Conservation (phyloP, 1,284 basidiomycete species). For the Exobasidium rhododendri region DNA sequence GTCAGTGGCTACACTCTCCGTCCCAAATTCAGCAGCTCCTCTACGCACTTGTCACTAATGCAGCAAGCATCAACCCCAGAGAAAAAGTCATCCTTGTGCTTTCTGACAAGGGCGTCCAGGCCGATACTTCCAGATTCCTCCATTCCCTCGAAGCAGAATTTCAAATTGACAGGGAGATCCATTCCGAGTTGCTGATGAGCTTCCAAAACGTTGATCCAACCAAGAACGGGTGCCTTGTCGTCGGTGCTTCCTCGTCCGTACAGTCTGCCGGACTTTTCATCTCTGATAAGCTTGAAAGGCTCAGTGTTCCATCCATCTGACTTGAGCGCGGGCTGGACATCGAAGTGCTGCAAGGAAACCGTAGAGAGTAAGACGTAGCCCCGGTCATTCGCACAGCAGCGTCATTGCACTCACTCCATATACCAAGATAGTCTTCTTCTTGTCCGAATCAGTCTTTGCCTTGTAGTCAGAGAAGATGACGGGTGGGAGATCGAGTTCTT, state of each 20-base stretch:
- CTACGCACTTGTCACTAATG: conserved; percentile 62
- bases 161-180: conserved; percentile 86
- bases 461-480: conserved; percentile 69
- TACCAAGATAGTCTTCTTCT: conserved; percentile 79
- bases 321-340: conserved; percentile 60
- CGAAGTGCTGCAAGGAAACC: conserved; percentile 45
- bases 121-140: conserved; percentile 94
- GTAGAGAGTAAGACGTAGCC: not conserved
- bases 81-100: conserved; percentile 80
- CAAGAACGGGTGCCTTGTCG: conserved; percentile 60
- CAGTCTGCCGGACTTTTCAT: conserved; percentile 68
- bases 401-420: conserved; percentile 63
- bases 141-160: conserved; percentile 95
- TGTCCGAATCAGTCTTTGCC: conserved; percentile 65
- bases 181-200: conserved; percentile 72
- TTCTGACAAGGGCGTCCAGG: conserved; percentile 81
- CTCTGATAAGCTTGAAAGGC: conserved; percentile 76
- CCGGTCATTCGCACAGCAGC: not conserved
- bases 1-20: not conserved
- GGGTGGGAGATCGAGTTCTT: conserved; percentile 74
- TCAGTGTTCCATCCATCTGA: conserved; percentile 79
- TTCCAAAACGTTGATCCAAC: conserved; percentile 92
- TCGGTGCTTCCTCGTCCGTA: conserved; percentile 68
- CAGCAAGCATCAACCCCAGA: conserved; percentile 89
- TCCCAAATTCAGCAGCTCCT: no score